Conservation (phyloP, 1,284 basidiomycete species). For the Baeospora myosura region DNA sequence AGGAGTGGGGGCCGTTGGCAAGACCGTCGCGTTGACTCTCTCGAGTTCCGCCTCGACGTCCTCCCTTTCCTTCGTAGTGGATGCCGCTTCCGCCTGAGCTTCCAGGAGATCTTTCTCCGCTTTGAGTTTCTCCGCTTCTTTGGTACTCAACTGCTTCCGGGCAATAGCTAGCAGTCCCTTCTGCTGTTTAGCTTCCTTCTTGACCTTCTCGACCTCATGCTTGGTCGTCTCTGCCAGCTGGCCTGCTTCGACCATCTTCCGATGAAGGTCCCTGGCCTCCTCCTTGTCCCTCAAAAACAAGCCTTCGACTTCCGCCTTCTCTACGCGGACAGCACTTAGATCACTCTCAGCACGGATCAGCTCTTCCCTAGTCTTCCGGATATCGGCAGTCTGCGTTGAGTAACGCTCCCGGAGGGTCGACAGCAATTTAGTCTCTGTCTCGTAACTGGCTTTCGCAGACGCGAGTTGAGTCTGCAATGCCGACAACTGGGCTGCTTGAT, state of each 20-base stretch:
- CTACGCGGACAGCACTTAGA: constrained; percentile 80
- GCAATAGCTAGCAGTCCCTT: constrained; percentile 92
- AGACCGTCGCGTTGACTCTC: constrained; percentile 18
- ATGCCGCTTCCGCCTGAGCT: constrained; percentile 45
- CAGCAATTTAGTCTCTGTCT: constrained; percentile 77
- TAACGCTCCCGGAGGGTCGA: constrained; percentile 69
- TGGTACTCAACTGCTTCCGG: constrained; percentile 86
- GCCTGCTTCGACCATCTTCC: constrained; percentile 75
- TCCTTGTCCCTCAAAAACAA: constrained; percentile 88
- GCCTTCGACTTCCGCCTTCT: constrained; percentile 91
- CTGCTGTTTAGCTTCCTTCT: constrained; percentile 93
- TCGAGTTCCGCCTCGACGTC: constrained; percentile 46
- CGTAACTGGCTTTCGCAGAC: constrained; percentile 74
- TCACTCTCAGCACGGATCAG: constrained; percentile 91
- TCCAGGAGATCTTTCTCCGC: constrained; percentile 69
- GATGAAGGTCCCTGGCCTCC: constrained; percentile 82
- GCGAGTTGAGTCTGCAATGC: constrained; percentile 70
- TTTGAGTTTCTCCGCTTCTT: constrained; percentile 73
- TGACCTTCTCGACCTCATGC: constrained; percentile 77
- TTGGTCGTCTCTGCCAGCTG: constrained; percentile 71
- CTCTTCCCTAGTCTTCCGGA: constrained; percentile 73
- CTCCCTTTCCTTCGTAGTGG: constrained; percentile 50
- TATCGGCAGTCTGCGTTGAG: constrained; percentile 64
- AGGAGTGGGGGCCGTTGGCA: constrained; percentile 18
- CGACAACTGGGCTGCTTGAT: constrained; percentile 64